These are phyloP conservation scores for Metschnikowia kofuensis DNA, from an alignment of 805 yeast genomes.

Conservation along the genomic window DNA sequence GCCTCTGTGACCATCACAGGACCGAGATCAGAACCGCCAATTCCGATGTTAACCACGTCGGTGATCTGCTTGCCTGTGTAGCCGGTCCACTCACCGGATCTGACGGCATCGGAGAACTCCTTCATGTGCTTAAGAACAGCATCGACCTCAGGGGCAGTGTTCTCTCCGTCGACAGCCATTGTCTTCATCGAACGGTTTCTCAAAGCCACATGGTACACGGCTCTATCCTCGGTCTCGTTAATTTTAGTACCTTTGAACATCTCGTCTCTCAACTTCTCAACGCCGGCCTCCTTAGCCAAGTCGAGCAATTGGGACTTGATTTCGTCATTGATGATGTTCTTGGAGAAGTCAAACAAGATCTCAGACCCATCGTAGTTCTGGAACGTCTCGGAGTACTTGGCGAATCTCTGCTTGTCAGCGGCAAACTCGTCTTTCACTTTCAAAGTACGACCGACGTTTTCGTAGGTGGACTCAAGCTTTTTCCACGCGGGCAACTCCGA, in stretches of 20 bases:
- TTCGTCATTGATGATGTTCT: slow-evolving; percentile 88
- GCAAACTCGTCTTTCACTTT: slow-evolving; percentile 76
- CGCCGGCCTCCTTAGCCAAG: slow-evolving; percentile 87
- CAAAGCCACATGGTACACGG: slow-evolving; percentile 94
- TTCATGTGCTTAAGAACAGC: slow-evolving; percentile 92
- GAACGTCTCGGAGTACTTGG: slow-evolving; percentile 73
- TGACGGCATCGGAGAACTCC: slow-evolving; percentile 84
- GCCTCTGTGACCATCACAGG: slow-evolving; percentile 99
- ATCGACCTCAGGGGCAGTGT: slow-evolving; percentile 91
- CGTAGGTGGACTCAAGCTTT: slow-evolving; percentile 67
- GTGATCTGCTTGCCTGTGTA: slow-evolving; percentile 93
- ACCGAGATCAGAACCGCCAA: slow-evolving; percentile 98
- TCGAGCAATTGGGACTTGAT: slow-evolving; percentile 62
- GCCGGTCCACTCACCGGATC: slow-evolving; percentile 96
- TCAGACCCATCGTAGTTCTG: slow-evolving; percentile 82
- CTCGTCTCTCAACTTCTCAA: slow-evolving; percentile 81
- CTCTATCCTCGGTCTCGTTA: slow-evolving; percentile 94
- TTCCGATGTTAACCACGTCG: slow-evolving; percentile 95
- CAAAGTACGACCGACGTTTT: slow-evolving; percentile 64
- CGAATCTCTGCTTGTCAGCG: slow-evolving; percentile 70
- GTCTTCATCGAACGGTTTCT: slow-evolving; percentile 86
- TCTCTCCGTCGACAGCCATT: slow-evolving; percentile 84
- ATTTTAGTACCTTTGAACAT: slow-evolving; percentile 93
- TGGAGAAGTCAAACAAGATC: slow-evolving; percentile 92
- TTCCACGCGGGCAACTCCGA: slow-evolving; percentile 84